phyloP scores from a whole-genome alignment of 2,329 filamentous ascomycete species.

The Tolypocladium ovalisporum region DNA sequence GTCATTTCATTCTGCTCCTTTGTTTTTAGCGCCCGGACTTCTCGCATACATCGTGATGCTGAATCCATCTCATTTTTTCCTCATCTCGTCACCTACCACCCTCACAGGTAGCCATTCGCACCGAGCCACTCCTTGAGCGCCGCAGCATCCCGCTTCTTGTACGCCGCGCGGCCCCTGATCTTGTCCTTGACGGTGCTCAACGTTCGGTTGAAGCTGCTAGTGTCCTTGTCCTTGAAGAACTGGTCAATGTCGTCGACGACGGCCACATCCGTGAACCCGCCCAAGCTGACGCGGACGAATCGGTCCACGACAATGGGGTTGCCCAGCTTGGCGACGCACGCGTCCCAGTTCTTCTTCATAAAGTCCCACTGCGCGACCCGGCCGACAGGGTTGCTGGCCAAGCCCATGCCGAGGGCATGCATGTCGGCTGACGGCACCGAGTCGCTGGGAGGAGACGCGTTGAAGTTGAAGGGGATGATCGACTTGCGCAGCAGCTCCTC shows the following conservation, averaged over 20 bases:
- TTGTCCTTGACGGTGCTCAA: constrained; percentile 78
- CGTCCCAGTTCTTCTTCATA: constrained; percentile 73
- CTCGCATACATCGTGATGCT: background rate
- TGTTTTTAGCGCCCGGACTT: background rate
- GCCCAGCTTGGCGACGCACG: constrained; percentile 57
- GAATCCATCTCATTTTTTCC: no score
- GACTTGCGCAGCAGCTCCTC: constrained; percentile 52
- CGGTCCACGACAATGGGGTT: constrained; percentile 87
- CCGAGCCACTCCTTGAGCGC: constrained; percentile 69
- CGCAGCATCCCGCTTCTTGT: constrained; percentile 65
- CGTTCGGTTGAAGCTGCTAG: constrained; percentile 74
- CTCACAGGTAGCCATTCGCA: constrained; percentile 32
- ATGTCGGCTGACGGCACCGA: constrained; percentile 79
- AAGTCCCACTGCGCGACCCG: constrained; percentile 76
- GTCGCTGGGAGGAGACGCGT: constrained; percentile 43
- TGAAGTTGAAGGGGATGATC: constrained; percentile 71
- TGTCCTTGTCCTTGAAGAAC: constrained; percentile 85
- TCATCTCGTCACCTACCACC: background rate
- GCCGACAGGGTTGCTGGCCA: constrained; percentile 63
- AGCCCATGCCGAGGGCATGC: constrained; percentile 64
- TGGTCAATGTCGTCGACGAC: constrained; percentile 64
- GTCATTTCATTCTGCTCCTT: background rate
- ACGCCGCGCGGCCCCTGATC: constrained; percentile 72
- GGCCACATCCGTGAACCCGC: constrained; percentile 63
- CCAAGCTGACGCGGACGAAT: constrained; percentile 69